phyloP scores from a whole-genome alignment of 1,284 basidiomycete species.

The Gastroboletus turbinatus region DNA sequence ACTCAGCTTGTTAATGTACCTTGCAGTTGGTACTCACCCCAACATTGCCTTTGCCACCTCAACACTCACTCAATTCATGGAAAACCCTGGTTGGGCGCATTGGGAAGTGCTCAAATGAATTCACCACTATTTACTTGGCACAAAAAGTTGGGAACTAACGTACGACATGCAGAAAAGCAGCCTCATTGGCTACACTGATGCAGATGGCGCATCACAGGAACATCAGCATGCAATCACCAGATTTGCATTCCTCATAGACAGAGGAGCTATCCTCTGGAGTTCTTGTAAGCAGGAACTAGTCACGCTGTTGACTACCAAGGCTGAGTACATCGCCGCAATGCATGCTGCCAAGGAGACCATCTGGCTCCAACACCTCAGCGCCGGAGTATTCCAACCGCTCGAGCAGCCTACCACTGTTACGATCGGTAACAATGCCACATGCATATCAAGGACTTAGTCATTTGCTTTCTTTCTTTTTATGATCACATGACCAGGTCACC shows the following conservation, averaged over 20 bases:
- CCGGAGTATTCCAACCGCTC: too few species aligned
- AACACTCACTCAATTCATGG: background rate
- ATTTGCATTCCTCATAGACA: background rate
- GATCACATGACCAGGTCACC: too few species aligned
- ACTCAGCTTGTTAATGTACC: conserved; percentile 1
- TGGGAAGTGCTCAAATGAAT: background rate
- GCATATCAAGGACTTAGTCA: too few species aligned
- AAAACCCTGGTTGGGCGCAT: background rate
- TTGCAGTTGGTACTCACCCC: background rate
- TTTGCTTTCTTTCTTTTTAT: too few species aligned
- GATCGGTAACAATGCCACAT: too few species aligned
- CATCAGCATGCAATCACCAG: background rate
- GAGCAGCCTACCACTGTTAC: too few species aligned
- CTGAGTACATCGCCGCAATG: too few species aligned
- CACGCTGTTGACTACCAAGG: too few species aligned
- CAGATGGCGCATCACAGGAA: background rate
- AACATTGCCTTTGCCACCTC: background rate
- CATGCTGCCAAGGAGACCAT: background rate
- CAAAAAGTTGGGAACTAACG: too few species aligned
- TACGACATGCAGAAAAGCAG: background rate
- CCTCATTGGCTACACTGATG: background rate
- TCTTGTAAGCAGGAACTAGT: background rate
- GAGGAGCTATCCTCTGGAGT: background rate
- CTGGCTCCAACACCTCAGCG: too few species aligned
- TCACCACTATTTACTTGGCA: background rate